Conservation (phyloP, 805 yeast species). For the Ogataea minuta region DNA sequence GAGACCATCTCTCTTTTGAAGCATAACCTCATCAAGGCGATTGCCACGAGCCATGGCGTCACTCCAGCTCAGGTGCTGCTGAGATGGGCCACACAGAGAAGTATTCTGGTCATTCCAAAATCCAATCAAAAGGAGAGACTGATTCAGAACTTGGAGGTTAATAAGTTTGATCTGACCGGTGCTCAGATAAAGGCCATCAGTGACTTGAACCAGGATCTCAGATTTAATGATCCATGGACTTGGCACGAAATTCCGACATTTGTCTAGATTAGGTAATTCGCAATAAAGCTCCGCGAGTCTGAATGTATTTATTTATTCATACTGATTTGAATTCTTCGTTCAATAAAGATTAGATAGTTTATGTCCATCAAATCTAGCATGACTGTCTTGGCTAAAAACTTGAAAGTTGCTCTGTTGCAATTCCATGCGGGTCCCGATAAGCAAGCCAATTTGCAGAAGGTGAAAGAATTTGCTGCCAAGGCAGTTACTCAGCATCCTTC, state of each 20-base stretch:
- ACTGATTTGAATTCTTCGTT: too few species aligned
- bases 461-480: constrained; percentile 55
- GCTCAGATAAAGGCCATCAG: constrained; percentile 56
- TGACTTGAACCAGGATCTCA: constrained; percentile 59
- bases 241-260: constrained; percentile 38
- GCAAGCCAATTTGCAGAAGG: constrained; percentile 69
- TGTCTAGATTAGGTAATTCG: constrained; percentile 15
- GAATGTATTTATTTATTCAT: too few species aligned
- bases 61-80: constrained; percentile 67
- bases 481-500: constrained; percentile 56
- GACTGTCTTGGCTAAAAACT: constrained; percentile 44
- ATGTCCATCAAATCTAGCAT: constrained; percentile 16
- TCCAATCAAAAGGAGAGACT: constrained; percentile 68
- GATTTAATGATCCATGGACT: constrained; percentile 79
- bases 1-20: constrained; percentile 55
- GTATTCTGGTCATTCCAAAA: constrained; percentile 77
- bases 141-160: constrained; percentile 54
- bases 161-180: constrained; percentile 49
- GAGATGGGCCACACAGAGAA: constrained; percentile 85
- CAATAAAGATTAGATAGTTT: constrained; percentile 1
- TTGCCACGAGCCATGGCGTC: constrained; percentile 56
- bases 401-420: constrained; percentile 84
- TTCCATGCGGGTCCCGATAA: constrained; percentile 81
- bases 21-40: constrained; percentile 48
- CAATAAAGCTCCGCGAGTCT: too few species aligned